Base-by-base conservation (phyloP, 345 rosid genomes). In the Capsella bursapastoris region DNA sequence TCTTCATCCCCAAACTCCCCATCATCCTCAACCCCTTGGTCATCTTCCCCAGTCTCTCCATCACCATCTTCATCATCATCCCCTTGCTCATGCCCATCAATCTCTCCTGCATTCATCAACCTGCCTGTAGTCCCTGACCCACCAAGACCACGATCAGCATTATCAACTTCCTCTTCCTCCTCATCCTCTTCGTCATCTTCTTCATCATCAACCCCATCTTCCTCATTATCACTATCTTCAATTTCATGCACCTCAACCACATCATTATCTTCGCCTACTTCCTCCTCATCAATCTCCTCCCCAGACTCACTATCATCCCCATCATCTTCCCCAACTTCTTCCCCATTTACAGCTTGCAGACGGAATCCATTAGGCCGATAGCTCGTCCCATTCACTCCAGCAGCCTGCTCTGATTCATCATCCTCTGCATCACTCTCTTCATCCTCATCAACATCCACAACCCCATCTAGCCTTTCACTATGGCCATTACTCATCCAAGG, bases 61-160 rank as follows among this genome's bases (percentile, higher is more conserved):
- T 80, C 85, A 48, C 84, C 86, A 6, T 84, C 93, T 16, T 79
- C 89, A 12, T 66, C 89, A 67, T 84, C 88, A 48, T 86, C 94
- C 4, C 94, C 94, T 45, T 85, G 90, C 53, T 89, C 94, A 83
- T 89, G 91, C 12, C 87, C 91, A 82, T 89, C 94, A 83, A 89
- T 89, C 82, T 87, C 94, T 18, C 88, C 91, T 3, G 86, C 79
- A 48, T 85, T 82, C 1, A 75, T 78, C 70, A 85, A 56, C 62
- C 85, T 58, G 12, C 86, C 80, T 1, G 79, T 79, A 64, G 79
- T 83, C 76, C 71, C 87, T 1, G 82, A 87, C 66, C 76, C 84
- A 5, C 58, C 66, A 64, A 72, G 57, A 51, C 77, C 85, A 25
- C 62, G 80, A 31, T 85, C 91, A 51, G 77, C 87, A 37, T 89